These are phyloP conservation scores for Artemisia argyi DNA, from an alignment of 129 eudicot species.

Conservation along the genomic window DNA sequence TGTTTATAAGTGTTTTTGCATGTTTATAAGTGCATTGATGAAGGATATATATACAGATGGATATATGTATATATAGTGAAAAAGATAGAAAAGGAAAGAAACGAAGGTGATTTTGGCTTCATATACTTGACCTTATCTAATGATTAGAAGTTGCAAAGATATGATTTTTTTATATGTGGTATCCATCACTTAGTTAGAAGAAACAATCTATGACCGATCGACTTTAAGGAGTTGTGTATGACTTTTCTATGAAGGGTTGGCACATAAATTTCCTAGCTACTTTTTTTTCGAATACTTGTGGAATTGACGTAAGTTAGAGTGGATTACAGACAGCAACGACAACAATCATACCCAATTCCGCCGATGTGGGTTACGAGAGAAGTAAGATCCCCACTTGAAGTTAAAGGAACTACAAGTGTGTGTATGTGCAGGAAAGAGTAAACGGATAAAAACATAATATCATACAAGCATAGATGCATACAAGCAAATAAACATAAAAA, in stretches of 20 bases:
- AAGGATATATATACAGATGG: constrained; percentile 5
- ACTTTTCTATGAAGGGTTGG: constrained; percentile 18
- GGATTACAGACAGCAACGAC: neutral
- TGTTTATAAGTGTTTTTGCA: constrained; percentile 6
- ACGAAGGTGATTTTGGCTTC: constrained; percentile 27
- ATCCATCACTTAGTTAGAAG: constrained; percentile 25
- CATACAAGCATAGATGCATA: too few relatives aligned
- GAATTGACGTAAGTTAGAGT: neutral
- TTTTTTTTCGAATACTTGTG: neutral
- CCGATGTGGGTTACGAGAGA: too few relatives aligned
- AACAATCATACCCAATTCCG: too few relatives aligned
- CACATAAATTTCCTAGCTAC: constrained; percentile 9
- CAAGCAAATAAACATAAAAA: too few relatives aligned
- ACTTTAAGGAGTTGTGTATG: constrained; percentile 28
- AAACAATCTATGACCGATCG: constrained; percentile 27
- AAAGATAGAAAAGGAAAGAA: constrained; percentile 28
- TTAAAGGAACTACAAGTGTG: too few relatives aligned
- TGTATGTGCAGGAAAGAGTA: too few relatives aligned
- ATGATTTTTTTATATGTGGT: constrained; percentile 23
- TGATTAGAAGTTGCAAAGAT: constrained; percentile 36
- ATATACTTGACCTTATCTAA: constrained; percentile 34
- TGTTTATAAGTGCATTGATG: constrained; percentile 6
- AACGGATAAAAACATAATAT: too few relatives aligned
- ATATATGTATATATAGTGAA: constrained; percentile 10
- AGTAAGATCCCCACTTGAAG: too few relatives aligned